Conservation (phyloP, 2,329 filamentous ascomycete genomes). For the Fusarium scirpi region DNA sequence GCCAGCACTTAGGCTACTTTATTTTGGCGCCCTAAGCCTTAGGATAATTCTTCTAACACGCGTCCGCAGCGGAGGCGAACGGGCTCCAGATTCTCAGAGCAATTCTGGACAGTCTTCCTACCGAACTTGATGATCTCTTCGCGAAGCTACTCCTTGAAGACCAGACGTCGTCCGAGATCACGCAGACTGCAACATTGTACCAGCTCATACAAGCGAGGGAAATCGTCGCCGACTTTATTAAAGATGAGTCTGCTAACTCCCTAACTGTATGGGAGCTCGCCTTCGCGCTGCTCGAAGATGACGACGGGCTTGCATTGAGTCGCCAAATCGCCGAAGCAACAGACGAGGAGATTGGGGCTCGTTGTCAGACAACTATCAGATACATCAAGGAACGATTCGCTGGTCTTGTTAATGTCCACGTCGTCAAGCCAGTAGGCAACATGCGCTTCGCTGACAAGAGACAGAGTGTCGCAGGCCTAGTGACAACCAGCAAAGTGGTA, state of each 20-base stretch:
- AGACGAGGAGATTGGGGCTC: background rate
- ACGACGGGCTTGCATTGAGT: background rate
- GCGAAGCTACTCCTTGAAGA: constrained; percentile 6
- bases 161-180: background rate
- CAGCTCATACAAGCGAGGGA: constrained; percentile 12
- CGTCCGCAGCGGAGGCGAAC: background rate
- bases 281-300: background rate
- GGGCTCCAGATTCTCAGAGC: background rate
- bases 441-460: background rate
- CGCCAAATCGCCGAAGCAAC: background rate
- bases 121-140: constrained; percentile 12
- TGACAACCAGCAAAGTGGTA: constrained; percentile 12
- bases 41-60: background rate
- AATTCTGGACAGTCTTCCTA: constrained; percentile 1
- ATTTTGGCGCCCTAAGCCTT: background rate
- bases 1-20: background rate
- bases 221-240: constrained; percentile 11
- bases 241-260: constrained; percentile 12
- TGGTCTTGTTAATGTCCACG: background rate
- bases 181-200: constrained; percentile 8
- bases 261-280: constrained; percentile 15
- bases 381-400: constrained; percentile 5
- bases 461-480: background rate
- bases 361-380: background rate
- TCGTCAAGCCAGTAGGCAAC: background rate